Evolutionary conservation across 1,284 basidiomycete genomes (phyloP).

Genomic region (Tylopilus sp.): DNA sequence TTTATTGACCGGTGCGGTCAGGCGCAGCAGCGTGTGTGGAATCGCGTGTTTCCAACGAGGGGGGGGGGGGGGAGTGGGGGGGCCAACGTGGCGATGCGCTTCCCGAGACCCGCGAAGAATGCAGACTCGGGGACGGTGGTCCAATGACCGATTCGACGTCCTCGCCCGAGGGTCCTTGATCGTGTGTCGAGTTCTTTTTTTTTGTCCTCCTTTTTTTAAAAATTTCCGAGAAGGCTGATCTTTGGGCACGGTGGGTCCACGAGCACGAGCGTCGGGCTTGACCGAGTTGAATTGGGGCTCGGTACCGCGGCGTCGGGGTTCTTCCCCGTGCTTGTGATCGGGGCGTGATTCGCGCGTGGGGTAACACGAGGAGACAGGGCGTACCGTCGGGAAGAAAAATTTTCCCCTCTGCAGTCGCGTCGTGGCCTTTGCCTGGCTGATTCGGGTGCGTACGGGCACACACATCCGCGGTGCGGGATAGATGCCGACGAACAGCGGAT

Average conservation of each 20-base stretch:
- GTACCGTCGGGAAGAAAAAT: background rate
- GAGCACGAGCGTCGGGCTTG: background rate
- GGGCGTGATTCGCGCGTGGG: background rate
- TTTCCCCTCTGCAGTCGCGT: background rate
- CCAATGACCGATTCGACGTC: too few relatives aligned
- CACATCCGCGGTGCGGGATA: too few relatives aligned
- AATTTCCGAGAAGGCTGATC: background rate
- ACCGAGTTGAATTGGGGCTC: background rate
- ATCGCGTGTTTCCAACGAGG: slow-evolving; percentile 19
- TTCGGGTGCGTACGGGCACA: too few relatives aligned
- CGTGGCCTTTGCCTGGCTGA: too few relatives aligned
- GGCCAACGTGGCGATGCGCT: background rate
- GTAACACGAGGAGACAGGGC: slow-evolving; percentile 1
- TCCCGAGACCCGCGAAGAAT: background rate
- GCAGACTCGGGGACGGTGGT: background rate
- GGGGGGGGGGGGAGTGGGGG: too few relatives aligned
- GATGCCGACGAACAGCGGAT: too few relatives aligned
- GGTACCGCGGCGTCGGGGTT: slow-evolving; percentile 11
- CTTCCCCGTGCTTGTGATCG: background rate
- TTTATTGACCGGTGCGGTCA: background rate
- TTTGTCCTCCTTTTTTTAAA: background rate
- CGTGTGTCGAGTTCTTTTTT: too few relatives aligned
- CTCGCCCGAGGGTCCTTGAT: too few relatives aligned
- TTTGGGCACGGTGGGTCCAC: background rate
- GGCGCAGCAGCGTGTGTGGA: slow-evolving; percentile 9